Percentiles rank a stretch among this genome's conserved stretches.
Evolutionary conservation across 2,329 filamentous ascomycete genomes (phyloP).

Genomic region (Pseudogymnoascus sp.): DNA sequence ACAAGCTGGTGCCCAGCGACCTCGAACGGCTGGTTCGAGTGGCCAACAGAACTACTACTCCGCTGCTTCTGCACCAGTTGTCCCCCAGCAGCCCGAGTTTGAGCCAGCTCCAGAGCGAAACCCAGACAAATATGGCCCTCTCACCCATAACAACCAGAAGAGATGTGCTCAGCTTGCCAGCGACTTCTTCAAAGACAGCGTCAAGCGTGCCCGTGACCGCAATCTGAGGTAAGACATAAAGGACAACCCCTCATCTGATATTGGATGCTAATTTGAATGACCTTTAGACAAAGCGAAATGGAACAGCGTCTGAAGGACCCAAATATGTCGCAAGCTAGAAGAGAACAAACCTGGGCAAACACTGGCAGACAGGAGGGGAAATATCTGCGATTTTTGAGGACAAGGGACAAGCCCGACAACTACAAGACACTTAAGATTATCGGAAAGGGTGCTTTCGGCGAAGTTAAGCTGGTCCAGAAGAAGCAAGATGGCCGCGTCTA

Average conservation of each 20-base stretch:
- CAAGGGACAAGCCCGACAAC: slow-evolving; percentile 87
- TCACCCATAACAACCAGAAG: slow-evolving; percentile 64
- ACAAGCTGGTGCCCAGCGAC: slow-evolving; percentile 66
- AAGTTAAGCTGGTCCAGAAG: slow-evolving; percentile 95
- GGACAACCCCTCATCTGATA: neutral
- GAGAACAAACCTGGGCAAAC: slow-evolving; percentile 77
- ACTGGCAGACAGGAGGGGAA: slow-evolving; percentile 84
- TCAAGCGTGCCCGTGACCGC: slow-evolving; percentile 88
- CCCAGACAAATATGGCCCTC: slow-evolving; percentile 66
- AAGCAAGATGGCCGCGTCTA: slow-evolving; percentile 96
- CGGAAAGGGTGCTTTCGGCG: slow-evolving; percentile 96
- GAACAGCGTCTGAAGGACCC: slow-evolving; percentile 78
- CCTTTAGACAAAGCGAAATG: slow-evolving; percentile 75
- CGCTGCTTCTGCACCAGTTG: slow-evolving; percentile 59
- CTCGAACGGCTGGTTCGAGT: slow-evolving; percentile 72
- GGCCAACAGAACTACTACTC: slow-evolving; percentile 62
- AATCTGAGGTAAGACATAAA: slow-evolving; percentile 69
- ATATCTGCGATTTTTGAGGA: slow-evolving; percentile 88
- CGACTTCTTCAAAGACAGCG: slow-evolving; percentile 98
- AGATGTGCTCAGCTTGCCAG: slow-evolving; percentile 65
- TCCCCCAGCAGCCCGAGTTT: slow-evolving; percentile 59
- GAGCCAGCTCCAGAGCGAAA: slow-evolving; percentile 76
- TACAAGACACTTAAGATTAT: slow-evolving; percentile 97
- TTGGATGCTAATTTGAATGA: slow-evolving; percentile 10
- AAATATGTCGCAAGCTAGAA: slow-evolving; percentile 65